Base-by-base conservation (phyloP, 2,329 filamentous ascomycete genomes). In the Westerdykella ornata region DNA sequence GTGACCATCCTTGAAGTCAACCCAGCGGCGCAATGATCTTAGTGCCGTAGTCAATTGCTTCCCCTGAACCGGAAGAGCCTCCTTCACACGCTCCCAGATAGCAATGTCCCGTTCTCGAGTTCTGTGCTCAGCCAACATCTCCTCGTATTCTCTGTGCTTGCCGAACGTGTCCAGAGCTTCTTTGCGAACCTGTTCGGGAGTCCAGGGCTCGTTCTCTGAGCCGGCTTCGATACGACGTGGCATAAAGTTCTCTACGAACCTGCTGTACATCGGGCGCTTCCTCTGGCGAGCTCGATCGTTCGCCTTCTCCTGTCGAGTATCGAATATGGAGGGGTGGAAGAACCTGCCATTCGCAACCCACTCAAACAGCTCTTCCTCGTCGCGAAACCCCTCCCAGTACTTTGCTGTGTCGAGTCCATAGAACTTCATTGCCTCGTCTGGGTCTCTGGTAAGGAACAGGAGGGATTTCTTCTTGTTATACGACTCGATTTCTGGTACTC, bases 401-500 rank as follows among this genome's bases (percentile, higher is more conserved):
- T 47, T 60, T 5, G 63, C 56, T 1, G 57, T 48, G 13, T 77
- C 67, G 13, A 90, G 65, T 0, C 78, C 80, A 0, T 88, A 71
- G 51, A 90, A 87, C 0, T 62, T 38, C 12, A 89, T 69, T 0
- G 81, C 72, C 13, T 71, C 54, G 1, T 48, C 48, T 0, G 84
- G 79, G 9, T 83, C 71, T 1, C 62, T 62, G 0, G 80, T 81
- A 0, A 90, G 70, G 12, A 78, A 70, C 1, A 90, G 54, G 43
- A 75, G 75, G 36, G 78, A 68, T 43, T 71, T 71, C 44, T 77
- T 78, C 45, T 69, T 72, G 57, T 86, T 70, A 2, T 68, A 48
- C 0, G 59, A 46, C 53, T 89, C 85, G 26, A 88, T 79, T 56
- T 87, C 81, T 3, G 75, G 72, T 13, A 89, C 73, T 0, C 84